Evolutionary conservation across 1,139 yeast species (phyloP), one percentile per base, ranked within the genome.

Genomic region (Yamadazyma spencermartinsiae): DNA sequence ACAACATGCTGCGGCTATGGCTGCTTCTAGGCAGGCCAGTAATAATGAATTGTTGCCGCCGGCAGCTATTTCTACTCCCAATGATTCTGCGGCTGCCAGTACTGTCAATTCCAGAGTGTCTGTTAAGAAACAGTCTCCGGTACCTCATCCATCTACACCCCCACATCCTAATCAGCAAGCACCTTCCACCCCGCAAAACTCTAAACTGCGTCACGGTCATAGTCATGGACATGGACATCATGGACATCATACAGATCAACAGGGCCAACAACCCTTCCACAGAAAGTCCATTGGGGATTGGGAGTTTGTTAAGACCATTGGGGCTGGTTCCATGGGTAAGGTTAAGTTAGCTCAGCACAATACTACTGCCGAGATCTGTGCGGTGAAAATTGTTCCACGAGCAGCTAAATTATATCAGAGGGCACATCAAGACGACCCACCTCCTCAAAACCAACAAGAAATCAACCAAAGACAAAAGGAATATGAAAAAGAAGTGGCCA

Each of bases 261-360:
- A 37, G 19, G 44, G 44, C 12, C 65, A 56, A 37, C 65, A 58
- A 44, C 89, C 83, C 50, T 85, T 85, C 54, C 90, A 89, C 58
- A 78, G 98, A 48, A 83, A 85, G 46, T 77, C 96, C 4, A 84
- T 92, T 40, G 99, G 98, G 13, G 97, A 94, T 50, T 92, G 98
- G 98, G 95, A 87, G 54, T 90, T 92, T 52, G 76, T 88, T 43
- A 89, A 89, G 59, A 89, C 97, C 1, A 87, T 92, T 35, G 99
- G 99, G 36, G 96, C 98, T 4, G 98, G 99, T 3, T 87, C 96
- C 1, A 92, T 94, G 98, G 99, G 99, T 41, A 95, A 92, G 61
- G 99, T 92, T 37, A 94, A 94, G 61, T 71, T 92, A 34, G 98
- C 98, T 2, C 84, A 80, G 52, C 96, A 90, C 64, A 79, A 86